A percentile compares a stretch with the other conserved stretches of the same genome.
Evolutionary conservation across 2,329 filamentous ascomycete species (phyloP).

Genomic region (Verticillium zaregamsianum): DNA sequence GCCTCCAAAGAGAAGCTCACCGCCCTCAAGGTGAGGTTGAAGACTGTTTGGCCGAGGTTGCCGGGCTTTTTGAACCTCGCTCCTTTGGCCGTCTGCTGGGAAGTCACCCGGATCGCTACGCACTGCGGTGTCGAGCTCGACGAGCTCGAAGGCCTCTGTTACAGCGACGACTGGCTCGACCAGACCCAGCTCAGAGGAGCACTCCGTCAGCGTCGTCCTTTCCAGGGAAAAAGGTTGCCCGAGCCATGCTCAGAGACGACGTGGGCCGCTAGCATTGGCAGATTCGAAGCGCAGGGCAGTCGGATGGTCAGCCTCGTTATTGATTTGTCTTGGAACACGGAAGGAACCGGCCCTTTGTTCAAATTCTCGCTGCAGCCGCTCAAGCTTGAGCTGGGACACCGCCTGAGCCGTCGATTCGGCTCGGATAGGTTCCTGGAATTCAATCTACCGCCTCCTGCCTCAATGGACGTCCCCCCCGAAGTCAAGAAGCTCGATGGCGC

Average conservation of each 20-base stretch:
- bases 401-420: conserved; percentile 52
- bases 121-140: conserved; percentile 39
- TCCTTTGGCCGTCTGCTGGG: conserved; percentile 48
- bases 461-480: conserved; percentile 18
- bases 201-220: conserved; percentile 32
- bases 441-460: conserved; percentile 39
- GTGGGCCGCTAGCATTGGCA: conserved; percentile 40
- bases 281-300: conserved; percentile 28
- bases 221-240: conserved; percentile 43
- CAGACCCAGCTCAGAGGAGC: conserved; percentile 38
- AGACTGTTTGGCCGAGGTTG: conserved; percentile 3
- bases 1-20: neutral
- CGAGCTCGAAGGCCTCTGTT: conserved; percentile 29
- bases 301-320: conserved; percentile 10
- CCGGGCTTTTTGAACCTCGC: conserved; percentile 29
- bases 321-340: conserved; percentile 31
- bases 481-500: conserved; percentile 26
- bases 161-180: conserved; percentile 36
- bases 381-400: conserved; percentile 43
- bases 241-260: conserved; percentile 36
- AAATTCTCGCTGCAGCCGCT: conserved; percentile 43
- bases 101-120: conserved; percentile 42
- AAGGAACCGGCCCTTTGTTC: conserved; percentile 36
- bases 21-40: neutral
- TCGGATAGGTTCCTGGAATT: conserved; percentile 56